Evolutionary conservation across 331 rosid species (phyloP), one percentile per base, ranked within the genome.

Genomic region (Quercus phellos): DNA sequence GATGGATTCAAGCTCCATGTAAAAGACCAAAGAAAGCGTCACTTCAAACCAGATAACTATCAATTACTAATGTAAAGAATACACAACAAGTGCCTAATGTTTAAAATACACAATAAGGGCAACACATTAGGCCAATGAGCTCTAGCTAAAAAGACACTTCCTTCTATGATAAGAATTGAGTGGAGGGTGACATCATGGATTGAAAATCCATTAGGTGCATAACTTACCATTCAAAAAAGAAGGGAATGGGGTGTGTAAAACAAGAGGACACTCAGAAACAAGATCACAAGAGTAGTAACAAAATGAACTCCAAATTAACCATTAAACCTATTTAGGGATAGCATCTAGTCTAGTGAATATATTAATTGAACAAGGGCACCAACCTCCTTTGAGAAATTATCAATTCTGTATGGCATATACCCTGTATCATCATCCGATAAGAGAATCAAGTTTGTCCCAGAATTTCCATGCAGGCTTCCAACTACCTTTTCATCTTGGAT

Each of bases 371-470:
- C 74, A 77, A 74, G 68, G 73, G 83, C 72, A 82, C 97, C 79
- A 63, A 94, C 99, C 99, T 94, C 99, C 77, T 81, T 92, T 0
- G 99, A 84, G 83, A 94, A 94, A 78, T 94, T 94, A 86, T 94
- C 97, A 78, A 94, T 85, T 88, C 97, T 89, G 94, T 92, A 94
- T 35, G 99, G 99, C 97, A 94, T 91, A 79, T 92, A 94, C 64
- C 97, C 97, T 2, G 97, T 92, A 79, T 92, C 90, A 82, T 94
- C 99, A 88, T 94, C 96, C 12, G 99, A 94, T 74, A 94, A 81
- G 56, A 94, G 97, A 85, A 94, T 92, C 91, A 94, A 86, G 79
- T 88, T 88, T 78, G 99, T 94, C 70, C 95, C 97, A 3, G 95
- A 92, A 86, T 90, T 91, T 68, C 99, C 97, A 84, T 88, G 92